phyloP scores from a whole-genome alignment of 2,329 filamentous ascomycete genomes.

The Hansfordia pulvinata region DNA sequence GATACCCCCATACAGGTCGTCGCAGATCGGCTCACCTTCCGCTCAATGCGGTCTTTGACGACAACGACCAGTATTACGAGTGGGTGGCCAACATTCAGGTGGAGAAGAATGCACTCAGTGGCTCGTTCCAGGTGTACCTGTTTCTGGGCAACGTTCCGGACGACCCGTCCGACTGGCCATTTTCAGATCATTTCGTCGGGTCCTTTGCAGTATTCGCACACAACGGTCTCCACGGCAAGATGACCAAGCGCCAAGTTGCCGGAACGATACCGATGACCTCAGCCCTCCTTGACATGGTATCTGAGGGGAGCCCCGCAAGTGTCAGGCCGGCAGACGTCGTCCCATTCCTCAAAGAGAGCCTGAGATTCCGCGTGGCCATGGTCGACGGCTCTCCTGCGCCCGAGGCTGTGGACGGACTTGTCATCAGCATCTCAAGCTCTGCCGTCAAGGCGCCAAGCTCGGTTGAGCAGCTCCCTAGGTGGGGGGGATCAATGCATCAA shows the following conservation, averaged over 20 bases:
- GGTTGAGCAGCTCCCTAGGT: slow-evolving; percentile 21
- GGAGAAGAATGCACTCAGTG: neutral
- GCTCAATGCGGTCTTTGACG: neutral
- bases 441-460: slow-evolving; percentile 18
- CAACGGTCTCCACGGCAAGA: neutral
- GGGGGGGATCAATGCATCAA: slow-evolving; percentile 17
- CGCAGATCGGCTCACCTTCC: neutral
- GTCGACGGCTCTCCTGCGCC: slow-evolving; percentile 14
- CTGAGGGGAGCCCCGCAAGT: slow-evolving; percentile 16
- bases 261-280: neutral
- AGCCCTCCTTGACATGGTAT: neutral
- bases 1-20: neutral
- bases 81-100: neutral
- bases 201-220: neutral
- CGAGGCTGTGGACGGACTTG: slow-evolving; percentile 17
- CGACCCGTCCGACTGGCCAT: neutral
- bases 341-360: slow-evolving; percentile 24
- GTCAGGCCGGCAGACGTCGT: slow-evolving; percentile 21
- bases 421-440: slow-evolving; percentile 22
- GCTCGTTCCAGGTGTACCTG: neutral
- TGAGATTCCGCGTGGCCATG: slow-evolving; percentile 20
- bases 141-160: neutral
- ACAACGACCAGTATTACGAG: neutral
- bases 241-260: neutral
- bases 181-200: neutral